A percentile compares a stretch with the other conserved stretches of the same genome.
phyloP scores from a whole-genome alignment of 305 asterid species.

The Stenogyne calaminthoides region DNA sequence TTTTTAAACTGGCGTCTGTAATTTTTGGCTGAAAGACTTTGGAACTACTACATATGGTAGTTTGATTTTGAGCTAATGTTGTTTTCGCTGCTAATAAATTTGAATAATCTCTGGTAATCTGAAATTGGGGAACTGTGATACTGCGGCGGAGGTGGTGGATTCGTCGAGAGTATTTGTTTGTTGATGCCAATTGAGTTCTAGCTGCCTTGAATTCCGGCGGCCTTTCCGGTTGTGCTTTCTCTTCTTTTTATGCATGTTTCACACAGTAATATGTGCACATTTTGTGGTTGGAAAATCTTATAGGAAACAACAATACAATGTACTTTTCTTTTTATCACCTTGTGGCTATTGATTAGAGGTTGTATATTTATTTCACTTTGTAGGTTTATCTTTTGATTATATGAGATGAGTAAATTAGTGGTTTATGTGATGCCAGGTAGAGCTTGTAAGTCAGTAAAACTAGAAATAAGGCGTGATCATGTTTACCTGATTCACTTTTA shows the following conservation, averaged over 20 bases:
- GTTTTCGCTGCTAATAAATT: background rate
- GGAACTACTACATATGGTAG: background rate
- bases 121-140: background rate
- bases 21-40: background rate
- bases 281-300: background rate
- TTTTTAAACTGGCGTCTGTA: background rate
- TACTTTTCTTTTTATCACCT: background rate
- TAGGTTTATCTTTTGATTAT: background rate
- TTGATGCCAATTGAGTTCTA: conserved; percentile 36
- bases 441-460: background rate
- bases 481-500: background rate
- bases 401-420: background rate
- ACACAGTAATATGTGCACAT: background rate
- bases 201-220: conserved; percentile 6
- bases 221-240: conserved; percentile 18
- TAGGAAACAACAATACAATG: background rate
- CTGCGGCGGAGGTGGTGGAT: background rate
- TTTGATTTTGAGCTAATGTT: background rate
- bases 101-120: background rate
- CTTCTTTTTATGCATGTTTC: conserved; percentile 1
- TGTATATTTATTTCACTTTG: background rate
- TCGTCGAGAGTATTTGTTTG: conserved; percentile 20
- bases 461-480: background rate
- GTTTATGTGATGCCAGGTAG: conserved; percentile 7
- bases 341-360: background rate